Evolutionary conservation across 495 filamentous ascomycete genomes (phyloP).

Genomic region (Thermothielavioides terrestris): DNA sequence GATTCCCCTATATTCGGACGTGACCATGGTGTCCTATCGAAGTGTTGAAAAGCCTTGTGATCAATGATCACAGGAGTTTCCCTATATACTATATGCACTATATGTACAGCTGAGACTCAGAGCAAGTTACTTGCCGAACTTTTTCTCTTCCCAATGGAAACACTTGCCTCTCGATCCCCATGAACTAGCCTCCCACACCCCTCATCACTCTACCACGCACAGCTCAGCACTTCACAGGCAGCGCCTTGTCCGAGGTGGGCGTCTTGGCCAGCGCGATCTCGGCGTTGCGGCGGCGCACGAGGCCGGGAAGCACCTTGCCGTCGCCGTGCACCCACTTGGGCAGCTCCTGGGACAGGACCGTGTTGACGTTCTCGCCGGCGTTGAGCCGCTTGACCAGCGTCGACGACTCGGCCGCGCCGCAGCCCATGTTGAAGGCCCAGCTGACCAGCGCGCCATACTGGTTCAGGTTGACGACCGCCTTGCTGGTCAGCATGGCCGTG

Average conservation of each 20-base stretch:
- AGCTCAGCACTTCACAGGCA: slow-evolving; percentile 13
- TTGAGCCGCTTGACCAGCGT: slow-evolving; percentile 39
- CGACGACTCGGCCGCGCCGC: slow-evolving; percentile 35
- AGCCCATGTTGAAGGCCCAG: slow-evolving; percentile 45
- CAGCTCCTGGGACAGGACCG: slow-evolving; percentile 36
- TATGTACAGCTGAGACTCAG: too few relatives aligned
- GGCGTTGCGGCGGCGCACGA: slow-evolving; percentile 32
- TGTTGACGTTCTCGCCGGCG: slow-evolving; percentile 31
- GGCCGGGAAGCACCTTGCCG: slow-evolving; percentile 31
- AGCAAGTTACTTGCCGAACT: too few relatives aligned
- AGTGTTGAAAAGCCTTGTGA: too few relatives aligned
- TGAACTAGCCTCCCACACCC: background rate
- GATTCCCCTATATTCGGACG: too few relatives aligned
- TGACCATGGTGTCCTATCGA: too few relatives aligned
- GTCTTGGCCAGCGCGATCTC: slow-evolving; percentile 38
- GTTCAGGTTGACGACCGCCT: slow-evolving; percentile 38
- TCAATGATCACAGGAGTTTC: too few relatives aligned
- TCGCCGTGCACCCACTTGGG: slow-evolving; percentile 41
- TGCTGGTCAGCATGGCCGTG: slow-evolving; percentile 25
- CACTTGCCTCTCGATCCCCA: too few relatives aligned
- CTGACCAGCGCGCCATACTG: slow-evolving; percentile 43
- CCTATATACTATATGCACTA: too few relatives aligned
- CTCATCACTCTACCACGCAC: background rate
- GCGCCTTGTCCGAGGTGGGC: slow-evolving; percentile 2
- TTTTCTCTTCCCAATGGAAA: too few relatives aligned